Evolutionary conservation across 2,329 filamentous ascomycete species (phyloP).

Genomic region (Cercospora sesami): DNA sequence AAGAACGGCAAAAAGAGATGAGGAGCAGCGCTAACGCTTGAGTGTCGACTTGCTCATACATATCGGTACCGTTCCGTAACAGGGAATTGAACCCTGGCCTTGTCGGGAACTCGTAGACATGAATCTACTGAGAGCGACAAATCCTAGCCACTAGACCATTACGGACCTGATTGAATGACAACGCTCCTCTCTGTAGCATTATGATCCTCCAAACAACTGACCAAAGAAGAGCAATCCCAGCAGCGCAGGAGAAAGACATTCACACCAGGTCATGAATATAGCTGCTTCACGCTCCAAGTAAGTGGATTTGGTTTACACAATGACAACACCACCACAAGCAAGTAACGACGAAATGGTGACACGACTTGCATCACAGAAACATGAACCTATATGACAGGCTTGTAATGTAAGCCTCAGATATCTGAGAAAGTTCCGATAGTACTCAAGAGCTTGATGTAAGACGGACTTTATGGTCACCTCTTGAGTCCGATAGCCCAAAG

Average conservation of each 20-base stretch:
- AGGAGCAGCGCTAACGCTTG: too few species aligned
- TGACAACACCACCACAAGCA: too few species aligned
- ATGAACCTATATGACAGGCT: background rate
- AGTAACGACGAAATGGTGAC: too few species aligned
- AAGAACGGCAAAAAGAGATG: background rate
- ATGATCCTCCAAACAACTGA: too few species aligned
- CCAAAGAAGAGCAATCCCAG: too few species aligned
- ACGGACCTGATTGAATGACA: background rate
- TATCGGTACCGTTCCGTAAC: background rate
- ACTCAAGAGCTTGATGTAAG: background rate
- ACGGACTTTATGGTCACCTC: background rate
- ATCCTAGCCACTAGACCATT: background rate
- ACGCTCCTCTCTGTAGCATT: rapidly evolving
- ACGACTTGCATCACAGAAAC: background rate
- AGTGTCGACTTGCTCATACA: too few species aligned
- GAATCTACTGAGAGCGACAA: background rate
- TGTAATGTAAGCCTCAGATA: background rate
- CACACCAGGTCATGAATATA: background rate
- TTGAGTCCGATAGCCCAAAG: background rate
- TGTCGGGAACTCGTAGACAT: background rate
- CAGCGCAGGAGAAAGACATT: background rate
- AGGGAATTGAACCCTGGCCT: background rate
- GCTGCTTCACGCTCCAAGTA: background rate
- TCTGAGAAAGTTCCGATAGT: background rate
- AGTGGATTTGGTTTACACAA: too few species aligned